Percentiles rank a stretch among this genome's conserved stretches.
These are phyloP conservation scores for Rhinocladiella mackenziei DNA, from an alignment of 2,329 filamentous ascomycete genomes.

Conservation along the genomic window DNA sequence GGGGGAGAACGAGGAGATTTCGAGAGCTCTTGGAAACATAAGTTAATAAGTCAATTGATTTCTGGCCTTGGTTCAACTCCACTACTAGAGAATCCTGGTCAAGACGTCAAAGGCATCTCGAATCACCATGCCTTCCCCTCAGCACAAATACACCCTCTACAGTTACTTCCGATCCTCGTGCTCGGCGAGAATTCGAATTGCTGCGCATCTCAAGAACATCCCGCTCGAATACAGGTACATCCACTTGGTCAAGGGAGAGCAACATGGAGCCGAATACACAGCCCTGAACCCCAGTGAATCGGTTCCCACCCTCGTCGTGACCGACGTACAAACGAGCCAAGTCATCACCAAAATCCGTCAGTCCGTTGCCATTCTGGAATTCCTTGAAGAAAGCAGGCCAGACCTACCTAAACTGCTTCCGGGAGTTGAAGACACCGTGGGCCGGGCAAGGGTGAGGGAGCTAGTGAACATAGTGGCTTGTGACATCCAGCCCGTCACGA, in stretches of 20 bases:
- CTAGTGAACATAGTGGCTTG: slow-evolving; percentile 53
- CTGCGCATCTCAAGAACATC: slow-evolving; percentile 54
- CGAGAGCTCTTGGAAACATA: no score
- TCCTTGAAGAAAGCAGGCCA: slow-evolving; percentile 55
- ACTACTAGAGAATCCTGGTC: no score
- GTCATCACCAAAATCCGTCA: slow-evolving; percentile 49
- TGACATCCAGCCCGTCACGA: slow-evolving; percentile 60
- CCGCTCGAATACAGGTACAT: slow-evolving; percentile 47
- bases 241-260: slow-evolving; percentile 55
- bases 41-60: no score
- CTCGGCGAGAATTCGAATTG: slow-evolving; percentile 59
- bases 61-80: no score
- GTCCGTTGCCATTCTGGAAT: slow-evolving; percentile 59
- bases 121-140: no score
- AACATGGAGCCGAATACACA: slow-evolving; percentile 44
- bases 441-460: slow-evolving; percentile 51
- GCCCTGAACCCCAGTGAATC: slow-evolving; percentile 52
- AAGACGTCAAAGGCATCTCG: no score
- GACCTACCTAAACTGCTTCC: slow-evolving; percentile 47
- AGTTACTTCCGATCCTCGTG: slow-evolving; percentile 62
- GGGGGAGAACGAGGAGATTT: no score
- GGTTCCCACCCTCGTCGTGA: slow-evolving; percentile 52
- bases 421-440: slow-evolving; percentile 34
- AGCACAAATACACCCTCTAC: slow-evolving; percentile 44
- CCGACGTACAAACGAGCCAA: slow-evolving; percentile 25